Percentiles rank a stretch among this genome's conserved stretches.
These are phyloP conservation scores for Ormosia semicastrata DNA, from an alignment of 306 rosid species.

Conservation along the genomic window DNA sequence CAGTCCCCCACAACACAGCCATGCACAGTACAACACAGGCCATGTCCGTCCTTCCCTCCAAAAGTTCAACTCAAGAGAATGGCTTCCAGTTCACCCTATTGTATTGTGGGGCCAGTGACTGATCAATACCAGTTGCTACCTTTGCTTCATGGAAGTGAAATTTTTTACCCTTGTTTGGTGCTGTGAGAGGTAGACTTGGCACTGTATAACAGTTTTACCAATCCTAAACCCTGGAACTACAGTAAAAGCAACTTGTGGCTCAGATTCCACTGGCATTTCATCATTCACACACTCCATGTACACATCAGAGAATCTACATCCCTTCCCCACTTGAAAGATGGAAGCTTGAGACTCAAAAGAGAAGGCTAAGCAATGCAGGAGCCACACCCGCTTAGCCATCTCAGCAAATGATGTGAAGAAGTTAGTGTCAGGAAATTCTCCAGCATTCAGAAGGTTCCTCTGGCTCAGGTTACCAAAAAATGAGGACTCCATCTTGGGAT, in stretches of 20 bases:
- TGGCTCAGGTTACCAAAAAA: conserved; percentile 47
- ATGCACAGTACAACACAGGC: neutral
- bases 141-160: conserved; percentile 21
- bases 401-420: conserved; percentile 54
- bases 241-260: conserved; percentile 51
- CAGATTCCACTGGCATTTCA: conserved; percentile 37
- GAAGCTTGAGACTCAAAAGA: conserved; percentile 51
- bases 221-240: conserved; percentile 68
- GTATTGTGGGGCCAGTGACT: conserved; percentile 22
- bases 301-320: conserved; percentile 59
- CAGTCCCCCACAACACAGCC: conserved; percentile 24
- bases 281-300: conserved; percentile 62
- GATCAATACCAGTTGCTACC: conserved; percentile 2
- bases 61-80: neutral
- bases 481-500: conserved; percentile 61
- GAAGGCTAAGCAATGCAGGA: conserved; percentile 66
- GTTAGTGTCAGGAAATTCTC: conserved; percentile 39
- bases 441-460: conserved; percentile 43
- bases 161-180: conserved; percentile 17
- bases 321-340: conserved; percentile 55
- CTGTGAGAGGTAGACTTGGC: conserved; percentile 60
- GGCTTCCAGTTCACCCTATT: conserved; percentile 4
- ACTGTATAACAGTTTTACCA: conserved; percentile 55
- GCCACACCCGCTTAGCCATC: conserved; percentile 71
- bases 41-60: neutral